phyloP scores from a whole-genome alignment of 306 rosid genomes.

The Castanea crenata region DNA sequence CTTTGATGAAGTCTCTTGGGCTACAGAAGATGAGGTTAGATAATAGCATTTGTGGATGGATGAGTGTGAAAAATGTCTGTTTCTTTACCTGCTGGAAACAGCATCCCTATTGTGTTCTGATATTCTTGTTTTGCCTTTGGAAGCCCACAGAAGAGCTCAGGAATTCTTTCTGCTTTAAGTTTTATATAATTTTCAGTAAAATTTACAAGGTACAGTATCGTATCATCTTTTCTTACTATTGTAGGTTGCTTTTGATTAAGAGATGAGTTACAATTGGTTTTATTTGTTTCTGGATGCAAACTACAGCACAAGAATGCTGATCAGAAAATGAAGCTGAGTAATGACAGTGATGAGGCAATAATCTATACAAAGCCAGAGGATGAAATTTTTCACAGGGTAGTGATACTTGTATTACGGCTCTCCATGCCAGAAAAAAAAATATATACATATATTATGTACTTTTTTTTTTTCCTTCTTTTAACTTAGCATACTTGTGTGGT shows the following conservation, averaged over 20 bases:
- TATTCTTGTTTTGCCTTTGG: constrained; percentile 32
- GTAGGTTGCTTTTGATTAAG: constrained; percentile 5
- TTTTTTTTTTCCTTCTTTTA: background rate
- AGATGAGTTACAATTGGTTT: constrained; percentile 2
- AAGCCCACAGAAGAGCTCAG: constrained; percentile 79
- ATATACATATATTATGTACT: background rate
- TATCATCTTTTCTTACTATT: constrained; percentile 12
- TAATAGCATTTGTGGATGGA: constrained; percentile 17
- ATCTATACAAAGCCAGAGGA: constrained; percentile 80
- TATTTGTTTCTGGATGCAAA: constrained; percentile 19
- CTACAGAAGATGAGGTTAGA: constrained; percentile 95
- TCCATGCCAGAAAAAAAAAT: background rate
- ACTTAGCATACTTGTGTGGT: background rate
- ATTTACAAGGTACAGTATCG: constrained; percentile 60
- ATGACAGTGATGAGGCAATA: constrained; percentile 37
- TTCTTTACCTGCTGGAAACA: constrained; percentile 5
- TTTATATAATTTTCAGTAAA: constrained; percentile 57
- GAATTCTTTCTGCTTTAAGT: constrained; percentile 58
- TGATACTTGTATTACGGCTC: constrained; percentile 2
- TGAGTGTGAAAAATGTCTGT: constrained; percentile 20
- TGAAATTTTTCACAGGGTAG: constrained; percentile 80
- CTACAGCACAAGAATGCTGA: constrained; percentile 49
- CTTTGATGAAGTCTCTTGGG: constrained; percentile 86
- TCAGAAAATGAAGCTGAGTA: constrained; percentile 33
- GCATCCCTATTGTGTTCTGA: constrained; percentile 13